Evolutionary conservation across 345 rosid genomes (phyloP), one percentile per base, ranked within the genome.

Genomic region (Citrus australasica): DNA sequence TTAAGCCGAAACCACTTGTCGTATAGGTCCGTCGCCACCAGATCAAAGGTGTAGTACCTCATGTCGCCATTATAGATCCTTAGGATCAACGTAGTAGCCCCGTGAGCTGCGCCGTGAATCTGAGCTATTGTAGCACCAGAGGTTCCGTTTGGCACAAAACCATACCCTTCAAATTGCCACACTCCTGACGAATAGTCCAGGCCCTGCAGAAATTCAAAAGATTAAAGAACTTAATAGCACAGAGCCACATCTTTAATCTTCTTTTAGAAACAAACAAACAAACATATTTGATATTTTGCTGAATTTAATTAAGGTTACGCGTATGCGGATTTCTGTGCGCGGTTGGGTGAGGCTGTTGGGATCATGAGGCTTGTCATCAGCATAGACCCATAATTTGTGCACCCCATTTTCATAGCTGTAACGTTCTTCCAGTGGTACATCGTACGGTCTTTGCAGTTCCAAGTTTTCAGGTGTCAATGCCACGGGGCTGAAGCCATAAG

Each of bases 161-260:
- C 79, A 22, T 75, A 69, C 6, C 87, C 89, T 73, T 87, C 86
- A 56, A 87, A 84, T 76, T 84, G 87, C 89, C 87, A 83, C 2
- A 79, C 82, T 63, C 87, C 87, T 21, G 86, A 80, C 35, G 86
- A 74, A 33, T 83, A 84, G 72, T 87, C 85, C 5, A 79, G 79
- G 1, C 85, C 86, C 87, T 87, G 70, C 25, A 68, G 24, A 46
- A 56, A 46, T 46, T 46, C 22, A 53, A 53, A 53, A 5, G 22
- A 53, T 53, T 53, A 17, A 17, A 53, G 17, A 13, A 53, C 58
- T 17, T 16, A 19, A 53, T 5, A 53, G 19, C 22, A 14, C 1
- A 53, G 22, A 1, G 58, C 0, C 16, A 3, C 51, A 13, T 46
- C 51, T 11, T 46, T 46, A 46, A 46, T 46, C 51, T 46, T 46